Evolutionary conservation across 106 monocot species (phyloP).

Genomic region (Dendrobium catenatum): DNA sequence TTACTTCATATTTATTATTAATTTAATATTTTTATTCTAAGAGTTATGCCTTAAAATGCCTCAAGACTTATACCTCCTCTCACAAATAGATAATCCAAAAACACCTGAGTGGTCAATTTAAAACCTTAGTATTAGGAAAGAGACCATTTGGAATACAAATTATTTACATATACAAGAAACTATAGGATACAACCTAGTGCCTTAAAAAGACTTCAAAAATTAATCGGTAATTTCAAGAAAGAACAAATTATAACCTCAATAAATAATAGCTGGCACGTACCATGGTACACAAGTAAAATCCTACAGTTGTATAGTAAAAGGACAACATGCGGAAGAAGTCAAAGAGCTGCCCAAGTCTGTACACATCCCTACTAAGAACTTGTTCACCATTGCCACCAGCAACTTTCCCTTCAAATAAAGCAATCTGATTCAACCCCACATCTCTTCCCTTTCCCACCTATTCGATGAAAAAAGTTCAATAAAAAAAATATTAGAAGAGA

Average conservation of each 20-base stretch:
- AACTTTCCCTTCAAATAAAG: slow-evolving; percentile 87
- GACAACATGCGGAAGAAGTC: slow-evolving; percentile 94
- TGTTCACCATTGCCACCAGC: slow-evolving; percentile 92
- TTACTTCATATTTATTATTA: no score
- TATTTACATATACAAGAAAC: not conserved
- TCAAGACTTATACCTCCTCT: no score
- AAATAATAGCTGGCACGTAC: slow-evolving; percentile 24
- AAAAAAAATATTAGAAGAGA: not conserved
- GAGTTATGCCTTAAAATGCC: no score
- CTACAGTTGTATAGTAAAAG: slow-evolving; percentile 86
- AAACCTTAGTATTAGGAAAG: not conserved
- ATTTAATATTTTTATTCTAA: no score
- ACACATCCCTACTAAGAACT: slow-evolving; percentile 90
- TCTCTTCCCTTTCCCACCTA: slow-evolving; percentile 89
- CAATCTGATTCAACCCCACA: slow-evolving; percentile 90
- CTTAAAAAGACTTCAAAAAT: not conserved
- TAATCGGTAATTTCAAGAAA: not conserved
- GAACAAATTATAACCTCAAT: not conserved
- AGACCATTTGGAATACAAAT: not conserved
- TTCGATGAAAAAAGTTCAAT: not conserved
- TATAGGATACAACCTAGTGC: not conserved
- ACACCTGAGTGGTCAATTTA: no score
- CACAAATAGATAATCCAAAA: no score
- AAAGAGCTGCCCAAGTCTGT: slow-evolving; percentile 85
- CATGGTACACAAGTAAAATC: slow-evolving; percentile 85